phyloP scores from a whole-genome alignment of 169 alveolate genomes.

The Cyclospora cayetanensis region DNA sequence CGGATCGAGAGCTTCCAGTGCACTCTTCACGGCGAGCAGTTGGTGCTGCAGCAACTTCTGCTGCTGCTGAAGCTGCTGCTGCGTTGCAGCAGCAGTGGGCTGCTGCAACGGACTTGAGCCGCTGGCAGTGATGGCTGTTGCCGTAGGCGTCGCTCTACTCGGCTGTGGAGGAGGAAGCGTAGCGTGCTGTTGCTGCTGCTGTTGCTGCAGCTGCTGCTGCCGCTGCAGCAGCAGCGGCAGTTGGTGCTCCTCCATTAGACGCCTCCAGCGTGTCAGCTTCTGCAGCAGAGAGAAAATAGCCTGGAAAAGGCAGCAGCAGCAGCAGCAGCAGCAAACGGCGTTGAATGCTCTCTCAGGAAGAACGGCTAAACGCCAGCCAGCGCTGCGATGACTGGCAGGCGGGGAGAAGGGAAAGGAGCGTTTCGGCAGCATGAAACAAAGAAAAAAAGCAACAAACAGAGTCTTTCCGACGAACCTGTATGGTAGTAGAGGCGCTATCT shows the following conservation, averaged over 20 bases:
- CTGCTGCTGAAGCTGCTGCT: slow-evolving; percentile 29
- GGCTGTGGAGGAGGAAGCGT: not conserved
- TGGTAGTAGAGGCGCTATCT: slow-evolving; percentile 21
- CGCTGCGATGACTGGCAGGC: too few relatives aligned
- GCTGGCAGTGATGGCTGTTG: slow-evolving; percentile 6
- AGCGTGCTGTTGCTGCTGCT: slow-evolving; percentile 1
- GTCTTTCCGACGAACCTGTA: not conserved
- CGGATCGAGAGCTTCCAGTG: slow-evolving; percentile 51
- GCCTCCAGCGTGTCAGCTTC: slow-evolving; percentile 38
- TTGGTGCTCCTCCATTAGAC: slow-evolving; percentile 7
- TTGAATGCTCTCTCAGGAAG: too few relatives aligned
- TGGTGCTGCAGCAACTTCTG: slow-evolving; percentile 45
- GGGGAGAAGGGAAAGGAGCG: too few relatives aligned
- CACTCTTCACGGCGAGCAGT: not conserved
- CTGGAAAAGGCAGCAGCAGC: not conserved
- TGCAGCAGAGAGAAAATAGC: slow-evolving; percentile 47
- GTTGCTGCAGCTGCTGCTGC: slow-evolving; percentile 54
- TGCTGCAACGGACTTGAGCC: slow-evolving; percentile 4
- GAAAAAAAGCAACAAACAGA: not conserved
- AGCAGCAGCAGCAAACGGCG: not conserved
- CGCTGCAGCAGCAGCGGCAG: slow-evolving; percentile 58
- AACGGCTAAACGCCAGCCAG: too few relatives aligned
- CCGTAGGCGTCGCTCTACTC: not conserved
- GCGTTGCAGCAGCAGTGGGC: not conserved
- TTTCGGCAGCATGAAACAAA: not conserved